Evolutionary conservation across 768 basidiomycete species (phyloP), one percentile per base, ranked within the genome.

Genomic region (Pholiota microspora): DNA sequence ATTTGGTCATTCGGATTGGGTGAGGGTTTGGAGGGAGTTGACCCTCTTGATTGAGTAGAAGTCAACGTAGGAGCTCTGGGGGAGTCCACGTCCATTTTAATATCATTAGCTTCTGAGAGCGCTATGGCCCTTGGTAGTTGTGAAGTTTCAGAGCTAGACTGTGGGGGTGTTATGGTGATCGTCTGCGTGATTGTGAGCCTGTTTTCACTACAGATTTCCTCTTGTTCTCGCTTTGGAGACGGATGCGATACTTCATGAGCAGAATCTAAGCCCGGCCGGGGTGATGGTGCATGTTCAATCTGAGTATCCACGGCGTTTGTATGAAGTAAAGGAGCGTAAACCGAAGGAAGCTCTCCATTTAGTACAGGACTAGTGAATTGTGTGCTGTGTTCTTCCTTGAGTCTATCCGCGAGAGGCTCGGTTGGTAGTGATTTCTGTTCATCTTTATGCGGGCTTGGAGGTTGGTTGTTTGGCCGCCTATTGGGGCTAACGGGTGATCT

Each of bases 401-500:
- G 36, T 40, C 38, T 42, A 42, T 42, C 40, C 6, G 40, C 38
- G 1, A 45, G 23, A 28, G 36, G 18, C 15, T 42, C 29, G 13
- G 47, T 45, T 46, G 45, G 18, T 21, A 27, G 13, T 31, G 49
- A 29, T n/a, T 29, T 49, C n/a, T 55, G 38, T n/a, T 49, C 47
- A 21, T 47, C 45, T 40, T 21, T 34, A 27, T n/a, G n/a, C 28
- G 35, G 18, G 24, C 35, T 54, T 15, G 28, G 23, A 6, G 8
- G 12, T 2, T 25, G 45, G 0, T 13, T n/a, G n/a, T 25, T 15
- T 16, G 45, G 42, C 42, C 52, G 48, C 60, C 64, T 49, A 34
- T 62, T 36, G 57, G 63, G 56, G 29, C 56, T 60, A 32, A 28
- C 49, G 23, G 58, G 51, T 12, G 51, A 60, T 56, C 61, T 59